A percentile compares a stretch with the other conserved stretches of the same genome.
Evolutionary conservation across 768 basidiomycete species (phyloP).

Genomic region (Gelatoporia subvermispora): DNA sequence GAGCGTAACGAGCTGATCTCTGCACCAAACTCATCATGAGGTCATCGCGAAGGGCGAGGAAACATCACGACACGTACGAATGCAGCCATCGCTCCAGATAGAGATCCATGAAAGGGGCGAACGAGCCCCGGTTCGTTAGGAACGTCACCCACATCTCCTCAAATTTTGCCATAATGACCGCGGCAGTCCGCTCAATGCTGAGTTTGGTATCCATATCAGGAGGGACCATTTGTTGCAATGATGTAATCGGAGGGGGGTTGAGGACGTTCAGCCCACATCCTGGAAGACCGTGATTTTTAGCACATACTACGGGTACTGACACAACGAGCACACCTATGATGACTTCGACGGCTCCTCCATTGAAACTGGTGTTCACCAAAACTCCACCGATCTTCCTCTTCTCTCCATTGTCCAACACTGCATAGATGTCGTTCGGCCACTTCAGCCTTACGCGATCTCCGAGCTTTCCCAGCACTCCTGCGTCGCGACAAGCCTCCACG

Average conservation of each 20-base stretch:
- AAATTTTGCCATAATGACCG: conserved; percentile 71
- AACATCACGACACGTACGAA: conserved; percentile 53
- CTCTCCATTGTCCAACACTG: conserved; percentile 47
- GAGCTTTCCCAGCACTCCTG: conserved; percentile 42
- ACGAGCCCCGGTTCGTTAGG: conserved; percentile 58
- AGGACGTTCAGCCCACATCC: conserved; percentile 89
- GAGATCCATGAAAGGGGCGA: conserved; percentile 72
- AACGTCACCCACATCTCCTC: conserved; percentile 77
- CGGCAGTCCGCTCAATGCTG: conserved; percentile 70
- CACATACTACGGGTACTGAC: background rate
- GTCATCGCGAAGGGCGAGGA: conserved; percentile 3
- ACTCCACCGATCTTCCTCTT: conserved; percentile 87
- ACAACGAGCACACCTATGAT: conserved; percentile 61
- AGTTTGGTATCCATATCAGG: conserved; percentile 31
- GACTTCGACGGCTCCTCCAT: conserved; percentile 65
- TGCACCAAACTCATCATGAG: conserved; percentile 27
- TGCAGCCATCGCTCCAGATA: conserved; percentile 89
- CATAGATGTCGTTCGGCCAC: conserved; percentile 98
- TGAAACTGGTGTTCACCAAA: conserved; percentile 82
- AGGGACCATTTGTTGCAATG: conserved; percentile 65
- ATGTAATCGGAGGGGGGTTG: conserved; percentile 77
- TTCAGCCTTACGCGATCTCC: conserved; percentile 71
- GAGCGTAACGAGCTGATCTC: conserved; percentile 79
- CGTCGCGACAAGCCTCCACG: conserved; percentile 73
- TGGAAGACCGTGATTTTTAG: conserved; percentile 24